A percentile compares a stretch with the other conserved stretches of the same genome.
Conservation (phyloP, 129 eudicot genomes). For the Chrysanthemum makinoi region DNA sequence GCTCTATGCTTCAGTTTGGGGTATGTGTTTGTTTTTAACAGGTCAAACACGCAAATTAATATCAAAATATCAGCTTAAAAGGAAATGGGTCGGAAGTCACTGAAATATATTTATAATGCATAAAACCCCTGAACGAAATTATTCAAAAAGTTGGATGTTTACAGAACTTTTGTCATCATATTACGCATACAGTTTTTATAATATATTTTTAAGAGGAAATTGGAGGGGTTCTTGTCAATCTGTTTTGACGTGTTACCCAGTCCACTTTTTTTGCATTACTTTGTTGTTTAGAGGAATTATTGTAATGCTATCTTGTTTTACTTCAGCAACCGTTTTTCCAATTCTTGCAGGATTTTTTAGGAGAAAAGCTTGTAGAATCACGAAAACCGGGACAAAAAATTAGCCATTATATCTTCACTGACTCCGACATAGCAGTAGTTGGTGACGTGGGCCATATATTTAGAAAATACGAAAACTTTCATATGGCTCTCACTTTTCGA, state of each 20-base stretch:
- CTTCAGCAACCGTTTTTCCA: conserved; percentile 13
- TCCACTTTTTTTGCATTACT: neutral
- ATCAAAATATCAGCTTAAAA: neutral
- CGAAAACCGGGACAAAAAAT: conserved; percentile 34
- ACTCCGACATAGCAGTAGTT: conserved; percentile 87
- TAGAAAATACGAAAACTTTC: conserved; percentile 53
- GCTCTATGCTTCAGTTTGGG: neutral
- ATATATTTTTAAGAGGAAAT: too few relatives aligned
- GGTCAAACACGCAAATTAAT: neutral
- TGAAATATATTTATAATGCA: neutral
- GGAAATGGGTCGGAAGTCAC: neutral
- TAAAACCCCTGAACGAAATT: neutral
- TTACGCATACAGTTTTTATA: neutral
- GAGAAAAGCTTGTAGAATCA: conserved; percentile 56
- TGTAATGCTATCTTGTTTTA: conserved; percentile 15
- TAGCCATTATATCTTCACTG: conserved; percentile 69
- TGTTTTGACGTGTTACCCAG: neutral
- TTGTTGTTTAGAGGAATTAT: conserved; percentile 13
- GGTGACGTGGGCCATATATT: conserved; percentile 69
- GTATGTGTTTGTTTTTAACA: neutral
- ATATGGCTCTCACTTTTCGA: conserved; percentile 91
- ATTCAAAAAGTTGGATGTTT: neutral
- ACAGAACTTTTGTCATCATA: conserved; percentile 1
- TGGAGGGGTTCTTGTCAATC: neutral
- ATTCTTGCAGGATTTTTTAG: conserved; percentile 65